Percentiles rank a stretch among this genome's conserved stretches.
Evolutionary conservation across 1,284 basidiomycete genomes (phyloP).

Genomic region (Apiotrichum veenhuisii): DNA sequence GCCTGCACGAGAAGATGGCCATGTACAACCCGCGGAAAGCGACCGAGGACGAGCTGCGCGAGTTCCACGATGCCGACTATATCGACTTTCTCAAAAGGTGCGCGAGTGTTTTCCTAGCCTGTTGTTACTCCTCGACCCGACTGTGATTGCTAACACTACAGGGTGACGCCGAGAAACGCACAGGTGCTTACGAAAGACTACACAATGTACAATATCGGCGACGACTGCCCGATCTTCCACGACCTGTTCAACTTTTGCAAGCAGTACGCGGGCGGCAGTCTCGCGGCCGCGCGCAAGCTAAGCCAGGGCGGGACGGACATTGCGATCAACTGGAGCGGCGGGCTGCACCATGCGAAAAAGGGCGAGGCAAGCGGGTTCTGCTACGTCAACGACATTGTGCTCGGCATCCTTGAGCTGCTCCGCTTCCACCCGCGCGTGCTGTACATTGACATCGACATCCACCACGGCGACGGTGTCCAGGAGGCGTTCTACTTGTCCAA

Average conservation of each 20-base stretch:
- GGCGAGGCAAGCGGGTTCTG: slow-evolving; percentile 95
- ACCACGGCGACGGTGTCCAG: slow-evolving; percentile 95
- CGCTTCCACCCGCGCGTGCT: slow-evolving; percentile 84
- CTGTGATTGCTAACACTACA: slow-evolving; percentile 26
- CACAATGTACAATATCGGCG: slow-evolving; percentile 80
- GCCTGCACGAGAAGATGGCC: slow-evolving; percentile 91
- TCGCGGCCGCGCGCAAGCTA: slow-evolving; percentile 84
- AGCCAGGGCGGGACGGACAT: slow-evolving; percentile 86
- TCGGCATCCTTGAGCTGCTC: slow-evolving; percentile 86
- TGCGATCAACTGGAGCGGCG: slow-evolving; percentile 95
- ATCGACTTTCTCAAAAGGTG: slow-evolving; percentile 89
- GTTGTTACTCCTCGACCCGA: neutral
- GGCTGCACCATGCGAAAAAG: slow-evolving; percentile 91
- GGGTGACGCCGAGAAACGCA: slow-evolving; percentile 43
- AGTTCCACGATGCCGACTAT: slow-evolving; percentile 90
- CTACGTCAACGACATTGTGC: slow-evolving; percentile 92
- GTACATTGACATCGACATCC: slow-evolving; percentile 96
- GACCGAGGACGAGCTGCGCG: slow-evolving; percentile 81
- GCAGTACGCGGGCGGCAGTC: slow-evolving; percentile 84
- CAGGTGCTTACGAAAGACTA: slow-evolving; percentile 63
- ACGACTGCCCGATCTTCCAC: slow-evolving; percentile 90
- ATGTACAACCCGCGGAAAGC: slow-evolving; percentile 87
- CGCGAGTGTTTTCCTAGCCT: slow-evolving; percentile 26
- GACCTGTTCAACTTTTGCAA: slow-evolving; percentile 90
- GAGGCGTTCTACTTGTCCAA: slow-evolving; percentile 97